Base-by-base conservation (phyloP, 2,329 filamentous ascomycete species). In the Stemphylium beticola region DNA sequence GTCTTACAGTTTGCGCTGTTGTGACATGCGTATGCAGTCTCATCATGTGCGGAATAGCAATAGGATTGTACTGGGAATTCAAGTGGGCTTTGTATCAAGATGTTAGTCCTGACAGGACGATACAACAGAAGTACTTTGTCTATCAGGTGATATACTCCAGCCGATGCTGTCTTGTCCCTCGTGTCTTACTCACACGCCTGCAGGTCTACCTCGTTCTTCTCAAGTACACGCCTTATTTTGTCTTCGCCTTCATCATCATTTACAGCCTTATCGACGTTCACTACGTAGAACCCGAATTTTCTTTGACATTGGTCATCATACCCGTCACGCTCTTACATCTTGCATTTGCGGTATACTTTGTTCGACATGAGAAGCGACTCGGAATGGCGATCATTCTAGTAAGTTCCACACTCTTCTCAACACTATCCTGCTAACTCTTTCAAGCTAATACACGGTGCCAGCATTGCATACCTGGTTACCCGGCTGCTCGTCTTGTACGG, bases 181-280 rank as follows among this genome's bases (percentile, higher is more conserved):
- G 2, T 20, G 11, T 24, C 15, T 17, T 31, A 12, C 44, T 53
- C 9, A 46, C 22, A 18, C 10, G n/a, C 9, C 7, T 8, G 15
- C 20, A 66, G 64, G 39, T 64, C 6, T 57, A 61, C 14, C 38
- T 68, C 1, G 64, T 66, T 29, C 20, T 64, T 4, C 44, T 68
- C 26, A 64, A 64, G 29, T 50, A 66, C 11, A 53, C 61, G 7
- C 33, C 49, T n/a, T 62, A 61, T 47, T 70, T 70, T 32, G 18
- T 66, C 3, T 48, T 62, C 6, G 53, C 53, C 4, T 69, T 71
- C 36, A 47, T 67, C 22, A 22, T 69, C 12, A 26, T 62, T 9
- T 71, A 67, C 39, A 60, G 44, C 11, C 22, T 67, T 8, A 44
- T 69, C 15, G 37, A 65, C 24, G 64, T 69, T 0, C 65, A 69